phyloP scores from a whole-genome alignment of 352 stramenopile species.

The Globisporangium paddicum region DNA sequence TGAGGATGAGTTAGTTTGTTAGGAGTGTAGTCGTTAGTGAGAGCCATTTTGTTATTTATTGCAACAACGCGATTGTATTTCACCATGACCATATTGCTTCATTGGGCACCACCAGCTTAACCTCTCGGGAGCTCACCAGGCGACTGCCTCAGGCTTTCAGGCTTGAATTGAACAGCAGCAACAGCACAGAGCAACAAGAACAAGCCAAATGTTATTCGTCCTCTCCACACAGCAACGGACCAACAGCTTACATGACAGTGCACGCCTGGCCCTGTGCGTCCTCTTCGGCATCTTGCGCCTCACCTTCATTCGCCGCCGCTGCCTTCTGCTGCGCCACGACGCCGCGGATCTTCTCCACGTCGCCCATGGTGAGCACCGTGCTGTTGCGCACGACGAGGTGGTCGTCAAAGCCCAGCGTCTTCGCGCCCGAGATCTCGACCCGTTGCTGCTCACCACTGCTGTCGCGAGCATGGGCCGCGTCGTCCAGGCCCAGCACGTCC shows the following conservation, averaged over 20 bases:
- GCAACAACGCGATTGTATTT: not conserved
- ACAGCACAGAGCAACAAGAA: too few species aligned
- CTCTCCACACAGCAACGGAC: not conserved
- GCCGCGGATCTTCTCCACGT: constrained; percentile 60
- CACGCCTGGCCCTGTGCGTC: constrained; percentile 11
- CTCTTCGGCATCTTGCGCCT: not conserved
- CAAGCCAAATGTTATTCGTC: not conserved
- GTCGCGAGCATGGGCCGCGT: constrained; percentile 12
- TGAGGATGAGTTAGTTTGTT: not conserved
- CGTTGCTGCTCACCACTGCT: constrained; percentile 33
- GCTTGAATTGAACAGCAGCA: not conserved
- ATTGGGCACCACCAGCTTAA: too few species aligned
- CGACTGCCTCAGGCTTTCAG: not conserved
- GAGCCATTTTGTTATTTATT: constrained; percentile 7
- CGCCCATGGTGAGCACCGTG: constrained; percentile 70
- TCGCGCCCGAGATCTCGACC: constrained; percentile 50
- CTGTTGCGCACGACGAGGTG: constrained; percentile 74
- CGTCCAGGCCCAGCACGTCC: constrained; percentile 54
- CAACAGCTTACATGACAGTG: constrained; percentile 7
- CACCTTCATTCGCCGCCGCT: constrained; percentile 4
- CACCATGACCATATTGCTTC: not conserved
- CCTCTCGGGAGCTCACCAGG: too few species aligned
- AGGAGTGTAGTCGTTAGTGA: not conserved
- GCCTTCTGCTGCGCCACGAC: constrained; percentile 29
- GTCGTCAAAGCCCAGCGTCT: constrained; percentile 55